Conservation (phyloP, 345 rosid species). For the Gossypium ekmanianum region DNA sequence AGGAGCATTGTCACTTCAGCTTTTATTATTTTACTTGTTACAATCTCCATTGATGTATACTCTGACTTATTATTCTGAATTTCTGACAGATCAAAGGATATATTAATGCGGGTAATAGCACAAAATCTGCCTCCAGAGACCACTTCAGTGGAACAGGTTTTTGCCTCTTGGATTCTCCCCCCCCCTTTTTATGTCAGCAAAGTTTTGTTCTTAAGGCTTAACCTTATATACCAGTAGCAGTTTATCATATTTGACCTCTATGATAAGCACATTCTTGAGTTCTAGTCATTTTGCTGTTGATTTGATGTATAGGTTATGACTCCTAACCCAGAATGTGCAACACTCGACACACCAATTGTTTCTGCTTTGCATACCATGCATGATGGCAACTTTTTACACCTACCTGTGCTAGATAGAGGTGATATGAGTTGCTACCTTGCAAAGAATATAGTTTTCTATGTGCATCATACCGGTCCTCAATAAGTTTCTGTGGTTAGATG, state of each 20-base stretch:
- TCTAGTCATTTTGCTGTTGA: conserved; percentile 13
- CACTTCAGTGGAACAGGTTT: conserved; percentile 80
- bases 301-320: conserved; percentile 77
- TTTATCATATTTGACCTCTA: neutral
- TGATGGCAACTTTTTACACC: conserved; percentile 95
- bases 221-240: neutral
- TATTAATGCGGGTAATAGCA: conserved; percentile 91
- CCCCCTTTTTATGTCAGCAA: neutral
- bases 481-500: conserved; percentile 21
- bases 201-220: neutral
- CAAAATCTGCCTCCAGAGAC: conserved; percentile 72
- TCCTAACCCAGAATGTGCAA: conserved; percentile 89
- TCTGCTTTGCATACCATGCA: conserved; percentile 97
- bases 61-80: conserved; percentile 18
- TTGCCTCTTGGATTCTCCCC: neutral
- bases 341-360: conserved; percentile 83
- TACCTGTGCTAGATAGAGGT: conserved; percentile 91
- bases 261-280: neutral
- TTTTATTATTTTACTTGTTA: neutral
- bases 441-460: conserved; percentile 15
- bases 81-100: conserved; percentile 79
- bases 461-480: conserved; percentile 17
- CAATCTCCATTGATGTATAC: conserved; percentile 2
- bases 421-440: conserved; percentile 10
- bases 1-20: neutral